Evolutionary conservation across 2,329 filamentous ascomycete genomes (phyloP).

Genomic region (Botrytis tulipae): DNA sequence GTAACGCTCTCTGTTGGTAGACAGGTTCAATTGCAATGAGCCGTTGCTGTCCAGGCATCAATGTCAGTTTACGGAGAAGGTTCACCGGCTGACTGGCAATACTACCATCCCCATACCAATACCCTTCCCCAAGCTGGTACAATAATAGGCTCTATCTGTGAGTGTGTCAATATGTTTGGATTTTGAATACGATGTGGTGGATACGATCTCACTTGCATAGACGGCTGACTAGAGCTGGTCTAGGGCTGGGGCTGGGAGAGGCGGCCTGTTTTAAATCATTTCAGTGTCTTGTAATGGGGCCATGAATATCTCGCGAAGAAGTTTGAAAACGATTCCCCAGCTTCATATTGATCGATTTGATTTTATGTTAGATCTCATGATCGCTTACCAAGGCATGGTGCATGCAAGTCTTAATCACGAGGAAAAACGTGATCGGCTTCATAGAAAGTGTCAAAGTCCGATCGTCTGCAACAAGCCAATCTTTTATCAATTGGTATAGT

Average conservation of each 20-base stretch:
- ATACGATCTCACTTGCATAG: constrained; percentile 19
- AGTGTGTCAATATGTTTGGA: not conserved
- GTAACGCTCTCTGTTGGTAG: not conserved
- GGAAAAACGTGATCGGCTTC: not conserved
- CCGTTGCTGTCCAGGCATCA: not conserved
- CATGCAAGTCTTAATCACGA: not conserved
- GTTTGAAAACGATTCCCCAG: not conserved
- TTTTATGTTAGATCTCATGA: not conserved
- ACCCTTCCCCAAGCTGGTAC: not conserved
- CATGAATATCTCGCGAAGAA: not conserved
- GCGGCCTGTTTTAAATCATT: not conserved
- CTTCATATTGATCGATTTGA: not conserved
- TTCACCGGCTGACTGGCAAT: not conserved
- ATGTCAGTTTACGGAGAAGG: not conserved
- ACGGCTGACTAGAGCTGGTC: constrained; percentile 7
- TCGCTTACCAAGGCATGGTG: not conserved
- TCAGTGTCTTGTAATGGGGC: not conserved
- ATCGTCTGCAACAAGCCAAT: not conserved
- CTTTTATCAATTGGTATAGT: not conserved
- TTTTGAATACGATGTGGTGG: not conserved
- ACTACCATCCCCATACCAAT: not conserved
- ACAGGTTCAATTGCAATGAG: not conserved
- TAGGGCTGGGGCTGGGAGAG: not conserved
- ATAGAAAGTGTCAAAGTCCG: not conserved
- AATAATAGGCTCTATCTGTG: not conserved